Evolutionary conservation across 2,329 filamentous ascomycete species (phyloP), one percentile per base, ranked within the genome.

Genomic region (Monosporascus ibericus): DNA sequence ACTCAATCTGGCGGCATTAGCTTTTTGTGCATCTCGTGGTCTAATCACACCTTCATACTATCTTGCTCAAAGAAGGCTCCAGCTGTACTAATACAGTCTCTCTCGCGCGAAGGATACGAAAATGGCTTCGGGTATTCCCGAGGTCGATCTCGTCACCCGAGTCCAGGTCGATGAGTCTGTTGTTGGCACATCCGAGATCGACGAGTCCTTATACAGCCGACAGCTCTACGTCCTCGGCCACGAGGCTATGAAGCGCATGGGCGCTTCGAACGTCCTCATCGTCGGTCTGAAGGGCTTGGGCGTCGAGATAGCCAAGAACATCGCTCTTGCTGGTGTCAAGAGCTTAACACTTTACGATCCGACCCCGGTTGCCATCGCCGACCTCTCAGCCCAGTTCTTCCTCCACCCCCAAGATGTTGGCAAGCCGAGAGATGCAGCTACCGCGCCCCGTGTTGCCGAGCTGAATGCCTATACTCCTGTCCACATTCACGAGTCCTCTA

Each of bases 281-380:
- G 88, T 92, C 57, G 94, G 94, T 58, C 77, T 97, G 61, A 92
- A 94, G 71, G 94, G 94, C 49, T 82, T 99, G 40, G 94, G 94
- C 76, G 92, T 96, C 52, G 94, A 99, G 74, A 94, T 99, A 64
- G 92, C 94, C 66, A 99, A 99, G 81, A 99, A 99, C 67, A 90
- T 99, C 66, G 94, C 94, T 55, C 86, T 99, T 63, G 94, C 94
- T 63, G 94, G 94, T 70, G 94, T 99, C 74, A 99, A 99, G 80
- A 96, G 92, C 67, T 76, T 99, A 61, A 94, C 92, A 2, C 81
- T 99, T 51, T 90, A 91, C 76, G 94, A 99, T 68, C 92, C 94
- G 47, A 84, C 86, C 47, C 90, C 90, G 42, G 87, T 89, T 50
- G 80, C 85, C 61, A 87, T 96, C 62, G 81, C 90, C 63, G 94